phyloP scores from a whole-genome alignment of 352 stramenopile genomes.

The Pythium rhizo-oryzae region DNA sequence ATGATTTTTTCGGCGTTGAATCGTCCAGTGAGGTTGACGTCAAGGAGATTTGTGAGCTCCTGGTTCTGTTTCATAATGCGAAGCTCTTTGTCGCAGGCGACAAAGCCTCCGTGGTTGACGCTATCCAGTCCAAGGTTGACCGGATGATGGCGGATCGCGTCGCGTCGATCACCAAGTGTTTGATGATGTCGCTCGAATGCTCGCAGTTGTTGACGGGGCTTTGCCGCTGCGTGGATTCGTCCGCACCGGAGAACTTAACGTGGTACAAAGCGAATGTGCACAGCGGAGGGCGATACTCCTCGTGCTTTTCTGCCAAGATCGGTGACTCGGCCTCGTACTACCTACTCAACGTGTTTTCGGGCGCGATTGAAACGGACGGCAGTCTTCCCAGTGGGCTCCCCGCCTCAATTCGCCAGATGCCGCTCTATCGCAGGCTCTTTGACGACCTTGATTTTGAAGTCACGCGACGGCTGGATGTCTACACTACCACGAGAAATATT shows the following conservation, averaged over 20 bases:
- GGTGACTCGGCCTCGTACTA: background rate
- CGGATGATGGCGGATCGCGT: slow-evolving; percentile 42
- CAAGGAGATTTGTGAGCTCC: slow-evolving; percentile 37
- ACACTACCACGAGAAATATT: slow-evolving; percentile 31
- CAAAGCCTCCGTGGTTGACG: slow-evolving; percentile 14
- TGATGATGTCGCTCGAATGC: slow-evolving; percentile 18
- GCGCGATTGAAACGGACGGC: slow-evolving; percentile 45
- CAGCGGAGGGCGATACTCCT: background rate
- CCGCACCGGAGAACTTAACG: slow-evolving; percentile 18
- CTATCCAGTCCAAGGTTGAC: slow-evolving; percentile 20
- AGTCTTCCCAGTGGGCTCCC: slow-evolving; percentile 43
- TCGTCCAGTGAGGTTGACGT: slow-evolving; percentile 9
- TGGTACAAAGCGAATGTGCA: background rate
- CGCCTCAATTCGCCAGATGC: slow-evolving; percentile 30
- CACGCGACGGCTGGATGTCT: slow-evolving; percentile 31
- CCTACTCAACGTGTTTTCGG: slow-evolving; percentile 13
- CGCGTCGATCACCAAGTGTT: background rate
- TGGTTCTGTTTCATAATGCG: slow-evolving; percentile 48
- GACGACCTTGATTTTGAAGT: slow-evolving; percentile 57
- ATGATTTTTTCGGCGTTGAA: slow-evolving; percentile 22
- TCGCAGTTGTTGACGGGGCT: background rate
- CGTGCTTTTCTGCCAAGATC: background rate
- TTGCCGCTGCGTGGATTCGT: slow-evolving; percentile 51
- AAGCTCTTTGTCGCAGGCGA: slow-evolving; percentile 9
- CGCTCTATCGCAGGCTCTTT: slow-evolving; percentile 44